Base-by-base conservation (phyloP, 805 yeast species). In the Candida krabiensis region DNA sequence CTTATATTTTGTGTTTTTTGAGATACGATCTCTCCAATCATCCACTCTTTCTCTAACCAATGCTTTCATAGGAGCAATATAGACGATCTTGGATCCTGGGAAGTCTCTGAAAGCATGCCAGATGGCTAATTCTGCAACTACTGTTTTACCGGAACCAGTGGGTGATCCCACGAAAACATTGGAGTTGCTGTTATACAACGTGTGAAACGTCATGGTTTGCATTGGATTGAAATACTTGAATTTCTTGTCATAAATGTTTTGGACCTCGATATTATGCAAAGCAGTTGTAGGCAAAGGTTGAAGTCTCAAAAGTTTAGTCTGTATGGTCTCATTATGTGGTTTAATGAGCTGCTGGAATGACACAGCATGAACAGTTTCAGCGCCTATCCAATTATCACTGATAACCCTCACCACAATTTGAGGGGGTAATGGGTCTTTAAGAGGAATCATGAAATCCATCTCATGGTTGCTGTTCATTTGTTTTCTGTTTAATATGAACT, bases 91-190 rank as follows among this genome's bases (percentile, higher is more conserved):
- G 2, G 87, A 78, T 9, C 81, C 78, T 0, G 97, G 96, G 41
- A 73, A 80, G 32, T 85, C 83, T 31, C 74, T 77, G 59, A 91
- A 85, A 0, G 99, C 97, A 58, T 89, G 91, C 97, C 98, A 93
- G 12, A 93, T 86, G 0, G 98, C 98, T 39, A 93, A 64, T 57
- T 93, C 99, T 0, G 98, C 96, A 19, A 95, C 98, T 23, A 93
- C 84, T 0, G 99, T 93, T 61, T 93, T 93, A 50, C 99, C 99
- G 0, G 97, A 91, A 17, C 99, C 99, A 2, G 99, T 93, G 3
- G 99, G 99, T 0, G 98, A 89, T 8, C 99, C 99, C 30, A 93
- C 86, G 60, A 93, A 86, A 0, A 84, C 90, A 58, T 85, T 86
- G 2, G 83, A 74, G 45, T 84, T 77, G 1, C 83, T 66, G 60